phyloP scores from a whole-genome alignment of 1,284 basidiomycete species.

The Puccinia hordei region DNA sequence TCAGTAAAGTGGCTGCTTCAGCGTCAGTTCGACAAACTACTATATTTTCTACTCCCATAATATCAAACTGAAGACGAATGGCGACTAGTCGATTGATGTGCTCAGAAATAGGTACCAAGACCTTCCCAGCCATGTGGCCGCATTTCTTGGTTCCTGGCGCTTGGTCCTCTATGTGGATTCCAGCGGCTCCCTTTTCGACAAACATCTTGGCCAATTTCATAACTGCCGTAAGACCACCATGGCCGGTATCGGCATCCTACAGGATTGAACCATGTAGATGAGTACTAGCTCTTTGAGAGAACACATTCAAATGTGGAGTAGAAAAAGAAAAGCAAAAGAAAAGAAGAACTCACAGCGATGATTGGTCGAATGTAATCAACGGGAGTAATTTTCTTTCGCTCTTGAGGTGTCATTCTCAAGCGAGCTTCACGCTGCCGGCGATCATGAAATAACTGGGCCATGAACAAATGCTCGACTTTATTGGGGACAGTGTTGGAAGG shows the following conservation, averaged over 20 bases:
- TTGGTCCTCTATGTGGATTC: constrained; percentile 88
- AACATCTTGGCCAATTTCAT: constrained; percentile 95
- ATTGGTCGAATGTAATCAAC: constrained; percentile 90
- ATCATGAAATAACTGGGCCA: constrained; percentile 81
- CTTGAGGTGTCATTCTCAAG: constrained; percentile 68
- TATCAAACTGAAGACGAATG: constrained; percentile 81
- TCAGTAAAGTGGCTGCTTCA: constrained; percentile 82
- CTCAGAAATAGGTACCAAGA: constrained; percentile 82
- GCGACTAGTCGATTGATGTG: constrained; percentile 81
- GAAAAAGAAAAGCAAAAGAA: constrained; percentile 54
- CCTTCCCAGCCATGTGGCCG: constrained; percentile 89
- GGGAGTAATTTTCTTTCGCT: constrained; percentile 67
- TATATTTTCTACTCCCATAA: constrained; percentile 82
- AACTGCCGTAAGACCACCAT: constrained; percentile 88
- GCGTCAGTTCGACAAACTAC: constrained; percentile 88
- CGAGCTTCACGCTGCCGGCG: constrained; percentile 84
- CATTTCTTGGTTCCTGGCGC: constrained; percentile 91
- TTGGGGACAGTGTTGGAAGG: constrained; percentile 93
- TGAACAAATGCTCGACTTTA: constrained; percentile 81
- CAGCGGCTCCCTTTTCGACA: constrained; percentile 84
- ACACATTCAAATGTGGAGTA: not conserved
- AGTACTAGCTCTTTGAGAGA: not conserved
- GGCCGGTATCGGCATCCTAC: constrained; percentile 64
- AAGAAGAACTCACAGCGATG: constrained; percentile 88
- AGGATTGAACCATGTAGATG: constrained; percentile 49